Evolutionary conservation across 2,329 filamentous ascomycete genomes (phyloP).

Genomic region (Akanthomyces muscarius): DNA sequence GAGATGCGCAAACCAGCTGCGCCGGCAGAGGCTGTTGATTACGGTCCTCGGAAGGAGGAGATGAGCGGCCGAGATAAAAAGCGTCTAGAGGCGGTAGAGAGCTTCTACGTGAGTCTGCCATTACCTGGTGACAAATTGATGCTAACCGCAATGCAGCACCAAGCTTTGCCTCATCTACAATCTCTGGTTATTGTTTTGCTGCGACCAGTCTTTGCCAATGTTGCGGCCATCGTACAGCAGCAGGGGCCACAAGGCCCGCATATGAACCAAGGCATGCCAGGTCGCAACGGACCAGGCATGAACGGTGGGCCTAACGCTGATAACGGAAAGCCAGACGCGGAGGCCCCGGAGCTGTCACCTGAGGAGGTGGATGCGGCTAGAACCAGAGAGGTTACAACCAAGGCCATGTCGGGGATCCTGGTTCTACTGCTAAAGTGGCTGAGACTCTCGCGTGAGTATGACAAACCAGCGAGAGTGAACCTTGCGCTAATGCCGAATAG

Average conservation of each 20-base stretch:
- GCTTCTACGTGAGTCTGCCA: conserved; percentile 69
- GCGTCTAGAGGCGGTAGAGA: conserved; percentile 69
- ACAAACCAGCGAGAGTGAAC: not conserved
- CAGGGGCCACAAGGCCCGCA: conserved; percentile 47
- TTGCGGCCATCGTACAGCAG: conserved; percentile 74
- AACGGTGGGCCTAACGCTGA: conserved; percentile 35
- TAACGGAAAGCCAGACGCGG: conserved; percentile 24
- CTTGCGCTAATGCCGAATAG: conserved; percentile 41
- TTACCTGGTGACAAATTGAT: not conserved
- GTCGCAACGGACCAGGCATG: conserved; percentile 36
- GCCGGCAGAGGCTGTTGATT: conserved; percentile 30
- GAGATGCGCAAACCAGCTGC: conserved; percentile 29
- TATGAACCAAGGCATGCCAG: conserved; percentile 40
- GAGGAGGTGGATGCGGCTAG: conserved; percentile 82
- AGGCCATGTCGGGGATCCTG: conserved; percentile 86
- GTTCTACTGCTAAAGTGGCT: conserved; percentile 94
- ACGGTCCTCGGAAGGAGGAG: conserved; percentile 45
- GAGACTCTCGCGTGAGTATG: conserved; percentile 79
- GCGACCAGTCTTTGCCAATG: conserved; percentile 81
- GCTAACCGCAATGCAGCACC: conserved; percentile 46
- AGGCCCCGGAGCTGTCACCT: conserved; percentile 47
- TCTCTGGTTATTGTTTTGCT: conserved; percentile 90
- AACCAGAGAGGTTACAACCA: conserved; percentile 80
- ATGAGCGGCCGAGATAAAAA: conserved; percentile 55
- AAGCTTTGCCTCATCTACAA: conserved; percentile 79